phyloP scores from a whole-genome alignment of 1,284 basidiomycete genomes.

The Boletus mariae region DNA sequence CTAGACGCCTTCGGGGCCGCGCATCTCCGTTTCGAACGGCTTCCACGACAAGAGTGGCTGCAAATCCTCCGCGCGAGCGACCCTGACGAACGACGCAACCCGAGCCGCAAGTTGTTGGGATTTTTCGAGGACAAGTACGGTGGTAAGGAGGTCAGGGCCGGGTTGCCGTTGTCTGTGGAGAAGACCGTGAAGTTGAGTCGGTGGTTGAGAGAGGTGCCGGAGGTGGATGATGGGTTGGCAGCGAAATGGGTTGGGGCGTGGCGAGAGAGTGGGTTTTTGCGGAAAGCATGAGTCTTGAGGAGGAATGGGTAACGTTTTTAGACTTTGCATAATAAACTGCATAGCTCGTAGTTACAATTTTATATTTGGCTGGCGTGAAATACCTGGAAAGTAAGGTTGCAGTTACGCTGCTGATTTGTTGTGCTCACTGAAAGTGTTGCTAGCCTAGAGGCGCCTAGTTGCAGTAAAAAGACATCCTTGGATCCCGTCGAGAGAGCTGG shows the following conservation, averaged over 20 bases:
- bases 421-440: no score
- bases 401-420: no score
- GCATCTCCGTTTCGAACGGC: slow-evolving; percentile 43
- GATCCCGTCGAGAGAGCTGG: no score
- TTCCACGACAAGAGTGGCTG: slow-evolving; percentile 48
- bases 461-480: no score
- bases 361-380: background rate
- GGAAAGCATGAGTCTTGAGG: background rate
- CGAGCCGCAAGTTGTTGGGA: slow-evolving; percentile 46
- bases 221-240: slow-evolving; percentile 27
- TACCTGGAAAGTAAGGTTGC: no score
- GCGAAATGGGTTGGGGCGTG: slow-evolving; percentile 37
- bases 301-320: background rate
- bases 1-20: slow-evolving; percentile 39
- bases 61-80: slow-evolving; percentile 39
- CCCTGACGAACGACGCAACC: slow-evolving; percentile 43
- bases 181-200: slow-evolving; percentile 26
- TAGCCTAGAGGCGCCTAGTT: no score
- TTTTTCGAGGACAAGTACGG: slow-evolving; percentile 38
- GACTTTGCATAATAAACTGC: background rate
- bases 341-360: background rate
- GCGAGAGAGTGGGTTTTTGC: slow-evolving; percentile 33
- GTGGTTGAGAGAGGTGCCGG: slow-evolving; percentile 28
- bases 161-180: slow-evolving; percentile 22
- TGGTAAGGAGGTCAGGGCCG: slow-evolving; percentile 11